These are phyloP conservation scores for Astrothelium subdiscretum DNA, from an alignment of 495 filamentous ascomycete genomes.

Conservation along the genomic window DNA sequence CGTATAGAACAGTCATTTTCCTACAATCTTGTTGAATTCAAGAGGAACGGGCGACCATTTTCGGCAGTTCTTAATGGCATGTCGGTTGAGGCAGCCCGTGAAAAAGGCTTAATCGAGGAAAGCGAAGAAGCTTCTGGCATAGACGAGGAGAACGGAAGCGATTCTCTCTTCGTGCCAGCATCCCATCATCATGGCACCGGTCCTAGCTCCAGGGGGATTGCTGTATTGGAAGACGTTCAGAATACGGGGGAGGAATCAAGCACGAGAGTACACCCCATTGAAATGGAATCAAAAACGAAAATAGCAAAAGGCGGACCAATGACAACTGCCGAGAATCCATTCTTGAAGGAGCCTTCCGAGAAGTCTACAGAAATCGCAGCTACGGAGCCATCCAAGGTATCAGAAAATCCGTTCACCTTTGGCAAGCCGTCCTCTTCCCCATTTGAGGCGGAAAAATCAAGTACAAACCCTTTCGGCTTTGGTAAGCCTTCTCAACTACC, in stretches of 20 bases:
- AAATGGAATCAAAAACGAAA: background rate
- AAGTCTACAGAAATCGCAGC: background rate
- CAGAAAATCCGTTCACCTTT: slow-evolving; percentile 5
- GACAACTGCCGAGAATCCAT: background rate
- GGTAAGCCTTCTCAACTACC: slow-evolving; percentile 2
- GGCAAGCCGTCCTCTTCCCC: background rate
- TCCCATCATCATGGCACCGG: background rate
- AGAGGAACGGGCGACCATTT: slow-evolving; percentile 15
- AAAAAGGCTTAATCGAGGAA: slow-evolving; percentile 12
- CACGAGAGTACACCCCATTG: background rate
- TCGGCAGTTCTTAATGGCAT: slow-evolving; percentile 18
- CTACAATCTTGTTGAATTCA: slow-evolving; percentile 13
- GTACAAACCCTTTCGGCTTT: background rate
- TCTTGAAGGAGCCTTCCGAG: background rate
- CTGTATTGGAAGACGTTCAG: background rate
- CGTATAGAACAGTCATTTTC: slow-evolving; percentile 15
- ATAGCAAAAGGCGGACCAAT: background rate
- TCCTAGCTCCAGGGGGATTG: background rate
- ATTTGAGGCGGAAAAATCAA: background rate
- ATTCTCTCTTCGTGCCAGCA: slow-evolving; percentile 15
- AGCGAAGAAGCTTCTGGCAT: slow-evolving; percentile 4
- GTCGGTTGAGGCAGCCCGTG: slow-evolving; percentile 10
- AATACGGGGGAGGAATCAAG: too few species aligned
- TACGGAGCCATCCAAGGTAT: background rate
- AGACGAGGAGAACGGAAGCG: slow-evolving; percentile 8